A percentile compares a stretch with the other conserved stretches of the same genome.
Conservation (phyloP, 768 basidiomycete species). For the Cyclocybe cylindracea region DNA sequence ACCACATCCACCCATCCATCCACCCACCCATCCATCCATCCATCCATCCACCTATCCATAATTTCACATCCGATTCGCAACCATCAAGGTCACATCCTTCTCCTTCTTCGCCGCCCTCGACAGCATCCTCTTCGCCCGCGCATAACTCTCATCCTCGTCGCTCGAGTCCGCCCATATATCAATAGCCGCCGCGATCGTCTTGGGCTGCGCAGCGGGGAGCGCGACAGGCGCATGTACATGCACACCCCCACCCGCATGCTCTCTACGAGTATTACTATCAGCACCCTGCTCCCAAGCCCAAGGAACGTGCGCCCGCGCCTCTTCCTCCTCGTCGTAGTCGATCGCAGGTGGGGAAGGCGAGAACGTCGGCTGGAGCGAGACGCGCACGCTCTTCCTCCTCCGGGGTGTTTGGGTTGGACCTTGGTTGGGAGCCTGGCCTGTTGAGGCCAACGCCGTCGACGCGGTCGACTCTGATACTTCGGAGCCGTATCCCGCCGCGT, state of each 20-base stretch:
- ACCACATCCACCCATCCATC: too few relatives aligned
- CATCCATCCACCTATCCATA: too few relatives aligned
- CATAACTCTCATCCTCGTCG: conserved; percentile 73
- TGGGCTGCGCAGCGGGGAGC: background rate
- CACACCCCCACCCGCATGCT: background rate
- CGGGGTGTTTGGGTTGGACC: conserved; percentile 18
- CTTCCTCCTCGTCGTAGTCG: conserved; percentile 48
- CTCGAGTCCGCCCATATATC: conserved; percentile 71
- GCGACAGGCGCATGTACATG: conserved; percentile 8
- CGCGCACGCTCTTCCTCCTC: conserved; percentile 72
- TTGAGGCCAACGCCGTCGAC: conserved; percentile 4
- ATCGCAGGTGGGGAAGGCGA: conserved; percentile 69
- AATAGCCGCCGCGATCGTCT: conserved; percentile 5
- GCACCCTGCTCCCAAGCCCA: conserved; percentile 15
- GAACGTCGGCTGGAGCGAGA: conserved; percentile 77
- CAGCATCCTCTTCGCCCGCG: conserved; percentile 55
- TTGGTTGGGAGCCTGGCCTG: background rate
- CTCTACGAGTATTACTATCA: background rate
- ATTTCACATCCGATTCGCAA: conserved; percentile 10
- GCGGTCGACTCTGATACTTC: conserved; percentile 15
- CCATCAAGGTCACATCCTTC: conserved; percentile 23
- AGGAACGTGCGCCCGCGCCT: conserved; percentile 23
- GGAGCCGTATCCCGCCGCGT: conserved; percentile 14
- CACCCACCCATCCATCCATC: too few relatives aligned
- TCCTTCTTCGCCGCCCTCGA: conserved; percentile 43